Evolutionary conservation across 306 rosid genomes (phyloP).

Genomic region (Inga oerstediana): DNA sequence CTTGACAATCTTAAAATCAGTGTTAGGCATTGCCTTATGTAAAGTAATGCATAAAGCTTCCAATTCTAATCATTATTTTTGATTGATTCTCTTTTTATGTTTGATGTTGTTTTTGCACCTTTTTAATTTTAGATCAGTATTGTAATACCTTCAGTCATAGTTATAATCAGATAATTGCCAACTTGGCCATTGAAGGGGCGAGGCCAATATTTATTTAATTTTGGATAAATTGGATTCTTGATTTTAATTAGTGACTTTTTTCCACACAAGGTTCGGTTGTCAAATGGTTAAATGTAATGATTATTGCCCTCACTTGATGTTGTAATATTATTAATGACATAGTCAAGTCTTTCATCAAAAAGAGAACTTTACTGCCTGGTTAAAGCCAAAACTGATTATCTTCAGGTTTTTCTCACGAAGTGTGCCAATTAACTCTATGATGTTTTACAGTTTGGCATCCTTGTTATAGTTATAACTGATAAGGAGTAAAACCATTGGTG

Average conservation of each 20-base stretch:
- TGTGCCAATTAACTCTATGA: background rate
- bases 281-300: background rate
- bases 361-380: background rate
- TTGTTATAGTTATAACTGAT: background rate
- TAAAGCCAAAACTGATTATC: background rate
- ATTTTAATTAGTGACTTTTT: background rate
- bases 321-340: background rate
- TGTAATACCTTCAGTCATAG: background rate
- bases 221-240: background rate
- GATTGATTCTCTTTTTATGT: background rate
- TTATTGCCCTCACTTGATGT: background rate
- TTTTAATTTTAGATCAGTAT: background rate
- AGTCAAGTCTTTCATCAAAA: background rate
- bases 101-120: background rate
- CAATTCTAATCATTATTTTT: background rate
- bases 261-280: background rate
- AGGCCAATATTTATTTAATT: background rate
- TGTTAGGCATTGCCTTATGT: background rate
- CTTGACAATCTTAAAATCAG: slow-evolving; percentile 4
- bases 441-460: background rate
- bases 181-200: background rate
- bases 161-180: background rate
- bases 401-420: background rate
- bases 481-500: background rate
- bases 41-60: background rate